Evolutionary conservation across 257 asterid genomes (phyloP), one percentile per base, ranked within the genome.

Genomic region (Verbascum thapsus): DNA sequence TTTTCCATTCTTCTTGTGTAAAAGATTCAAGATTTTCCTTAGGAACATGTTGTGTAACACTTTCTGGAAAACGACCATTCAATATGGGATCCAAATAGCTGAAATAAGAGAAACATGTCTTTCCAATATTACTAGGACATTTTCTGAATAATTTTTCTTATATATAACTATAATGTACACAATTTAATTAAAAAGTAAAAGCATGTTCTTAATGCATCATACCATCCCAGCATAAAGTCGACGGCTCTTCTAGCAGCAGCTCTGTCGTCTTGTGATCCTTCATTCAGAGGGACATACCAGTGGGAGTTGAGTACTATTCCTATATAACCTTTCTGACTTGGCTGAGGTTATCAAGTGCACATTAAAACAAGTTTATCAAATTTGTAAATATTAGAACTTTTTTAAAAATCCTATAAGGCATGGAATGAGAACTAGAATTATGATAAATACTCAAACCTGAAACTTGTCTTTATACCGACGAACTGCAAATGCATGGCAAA

Each of bases 151-250:
- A 41, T 41, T 7, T 41, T 41, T 38, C 1, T 41, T 10, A n/a
- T n/a, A n/a, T n/a, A n/a, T n/a, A n/a, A n/a, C n/a, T n/a, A n/a
- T n/a, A n/a, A n/a, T n/a, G n/a, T n/a, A n/a, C n/a, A n/a, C n/a
- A n/a, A n/a, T n/a, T n/a, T n/a, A n/a, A n/a, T n/a, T n/a, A n/a
- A n/a, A n/a, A n/a, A n/a, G n/a, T n/a, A n/a, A n/a, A n/a, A n/a
- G n/a, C 8, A 62, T 7, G 20, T 35, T 16, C 22, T 63, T 73
- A 26, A 1, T 47, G 8, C 23, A 17, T 64, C n/a, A 19, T 32
- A 75, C 76, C 81, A 77, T 22, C 76, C 82, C 1, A 77, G 10
- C 58, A 57, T 38, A 59, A 77, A 77, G 49, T 77, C 78, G 0
- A 68, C n/a, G n/a, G n/a, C n/a, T n/a, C n/a, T n/a, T n/a, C n/a